Percentiles rank a stretch among this genome's conserved stretches.
Conservation (phyloP, 495 filamentous ascomycete species). For the Staphylotrichum longicolle region DNA sequence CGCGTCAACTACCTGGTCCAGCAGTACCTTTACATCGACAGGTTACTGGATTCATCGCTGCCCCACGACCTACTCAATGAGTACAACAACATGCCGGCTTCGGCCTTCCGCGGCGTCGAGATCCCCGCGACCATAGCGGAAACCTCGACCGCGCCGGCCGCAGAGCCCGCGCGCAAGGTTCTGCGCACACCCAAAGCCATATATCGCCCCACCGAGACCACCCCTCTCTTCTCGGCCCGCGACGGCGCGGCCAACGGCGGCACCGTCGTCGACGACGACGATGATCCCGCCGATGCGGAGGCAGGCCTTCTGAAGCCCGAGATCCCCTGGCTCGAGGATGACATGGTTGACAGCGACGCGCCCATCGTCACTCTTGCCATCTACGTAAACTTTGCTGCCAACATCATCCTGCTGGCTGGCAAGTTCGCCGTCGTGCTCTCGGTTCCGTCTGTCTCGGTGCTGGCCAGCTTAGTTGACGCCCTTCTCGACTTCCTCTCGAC, state of each 20-base stretch:
- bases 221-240: conserved; percentile 54
- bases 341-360: conserved; percentile 60
- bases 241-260: conserved; percentile 37
- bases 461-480: conserved; percentile 86
- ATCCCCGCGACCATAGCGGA: conserved; percentile 60
- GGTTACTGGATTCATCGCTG: conserved; percentile 82
- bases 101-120: conserved; percentile 43
- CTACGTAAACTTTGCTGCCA: conserved; percentile 83
- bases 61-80: conserved; percentile 85
- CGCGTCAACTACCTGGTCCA: conserved; percentile 78
- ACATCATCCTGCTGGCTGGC: conserved; percentile 69
- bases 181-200: conserved; percentile 79
- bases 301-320: conserved; percentile 38
- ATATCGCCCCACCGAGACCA: conserved; percentile 71
- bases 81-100: conserved; percentile 59
- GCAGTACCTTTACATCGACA: conserved; percentile 87
- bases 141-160: conserved; percentile 19
- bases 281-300: conserved; percentile 22
- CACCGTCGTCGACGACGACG: conserved; percentile 34
- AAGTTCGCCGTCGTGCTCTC: conserved; percentile 78
- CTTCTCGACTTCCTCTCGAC: conserved; percentile 84
- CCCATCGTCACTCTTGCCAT: conserved; percentile 75
- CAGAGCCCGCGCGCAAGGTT: conserved; percentile 27
- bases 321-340: conserved; percentile 55
- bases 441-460: conserved; percentile 80